Conservation (phyloP, 2,329 filamentous ascomycete genomes). For the Cryphonectria japonica region DNA sequence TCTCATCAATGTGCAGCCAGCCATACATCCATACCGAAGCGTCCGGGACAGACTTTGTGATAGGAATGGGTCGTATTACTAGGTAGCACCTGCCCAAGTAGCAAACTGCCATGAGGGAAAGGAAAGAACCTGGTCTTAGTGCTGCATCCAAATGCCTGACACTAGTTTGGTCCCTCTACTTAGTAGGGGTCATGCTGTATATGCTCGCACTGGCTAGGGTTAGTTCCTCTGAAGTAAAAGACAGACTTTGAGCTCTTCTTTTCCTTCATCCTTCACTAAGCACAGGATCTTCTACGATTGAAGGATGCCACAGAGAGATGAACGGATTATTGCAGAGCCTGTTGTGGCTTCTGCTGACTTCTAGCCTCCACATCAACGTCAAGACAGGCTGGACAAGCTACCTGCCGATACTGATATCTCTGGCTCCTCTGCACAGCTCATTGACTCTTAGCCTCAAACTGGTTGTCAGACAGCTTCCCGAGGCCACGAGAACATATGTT, state of each 20-base stretch:
- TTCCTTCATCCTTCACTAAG: too few species aligned
- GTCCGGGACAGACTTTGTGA: background rate
- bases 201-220: background rate
- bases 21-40: background rate
- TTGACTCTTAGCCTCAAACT: background rate
- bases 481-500: background rate
- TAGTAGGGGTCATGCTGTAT: background rate
- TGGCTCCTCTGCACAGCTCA: background rate
- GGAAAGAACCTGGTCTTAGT: background rate
- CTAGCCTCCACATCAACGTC: background rate
- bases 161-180: background rate
- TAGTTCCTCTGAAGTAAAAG: background rate
- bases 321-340: background rate
- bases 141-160: background rate
- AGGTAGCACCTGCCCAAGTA: background rate
- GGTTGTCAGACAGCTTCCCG: too few species aligned
- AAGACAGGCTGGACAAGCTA: background rate
- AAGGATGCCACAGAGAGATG: background rate
- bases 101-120: background rate
- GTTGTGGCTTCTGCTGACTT: too few species aligned
- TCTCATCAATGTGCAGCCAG: too few species aligned
- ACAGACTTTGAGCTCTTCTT: too few species aligned
- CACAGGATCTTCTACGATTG: background rate
- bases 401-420: background rate
- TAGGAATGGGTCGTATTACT: background rate